Evolutionary conservation across 352 stramenopile species (phyloP), one percentile per base, ranked within the genome.

Genomic region (Phytopythium vexans): DNA sequence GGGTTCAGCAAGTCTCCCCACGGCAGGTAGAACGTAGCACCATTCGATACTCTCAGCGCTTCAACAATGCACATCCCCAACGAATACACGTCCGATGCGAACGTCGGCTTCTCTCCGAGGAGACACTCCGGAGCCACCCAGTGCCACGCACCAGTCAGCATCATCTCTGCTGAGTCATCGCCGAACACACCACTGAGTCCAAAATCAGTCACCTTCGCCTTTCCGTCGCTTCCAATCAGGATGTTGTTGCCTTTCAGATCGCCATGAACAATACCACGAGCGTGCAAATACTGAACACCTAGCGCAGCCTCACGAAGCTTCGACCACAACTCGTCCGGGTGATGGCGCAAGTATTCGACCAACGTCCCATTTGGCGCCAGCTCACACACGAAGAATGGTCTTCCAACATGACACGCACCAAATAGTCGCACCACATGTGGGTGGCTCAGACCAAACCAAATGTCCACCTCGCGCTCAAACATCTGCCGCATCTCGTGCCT

Each of bases 251-350:
- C 21, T 27, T 27, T 95, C 8, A 96, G 60, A 54, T 96, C 87
- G 8, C 77, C 66, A 47, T 96, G 86, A 5, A 94, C 60, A 3
- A 87, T 49, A n/a, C 15, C 7, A 49, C 55, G 41, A 41, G 49
- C 11, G 27, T 54, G 66, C 87, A 82, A 11, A 89, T 58, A 91
- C 27, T 52, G 31, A 1, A 94, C 49, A 9, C 78, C 85, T 14
- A 67, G 31, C 0, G 62, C 61, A 8, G 57, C 46, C n/a, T 76
- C 56, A 35, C 56, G 50, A 41, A 76, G 6, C 27, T 66, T 54
- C 12, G 45, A 43, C 50, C 62, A 54, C 4, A 54, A 4, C 12
- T 62, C 49, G 6, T 38, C 14, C 1, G 49, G 42, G 46, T 54
- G 42, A 35, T 31, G 8, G 14, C 39, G 31, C 34, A 54, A 39